Conservation (phyloP, 2,329 filamentous ascomycete species). For the Dactylonectria macrodidyma region DNA sequence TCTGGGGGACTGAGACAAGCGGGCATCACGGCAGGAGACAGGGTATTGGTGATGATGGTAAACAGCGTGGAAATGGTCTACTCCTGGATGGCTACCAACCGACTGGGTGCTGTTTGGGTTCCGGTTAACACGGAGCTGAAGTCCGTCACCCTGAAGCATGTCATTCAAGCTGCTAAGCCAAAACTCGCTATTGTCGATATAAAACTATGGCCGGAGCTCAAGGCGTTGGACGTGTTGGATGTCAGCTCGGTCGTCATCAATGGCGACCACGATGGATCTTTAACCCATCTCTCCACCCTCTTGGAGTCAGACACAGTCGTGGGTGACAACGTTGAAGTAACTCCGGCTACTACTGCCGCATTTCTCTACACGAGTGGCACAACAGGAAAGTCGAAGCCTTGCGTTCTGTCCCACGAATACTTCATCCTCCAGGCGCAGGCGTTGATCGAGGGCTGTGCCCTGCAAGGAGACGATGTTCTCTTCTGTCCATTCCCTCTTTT, state of each 20-base stretch:
- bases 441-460: slow-evolving; percentile 13
- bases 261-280: neutral
- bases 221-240: neutral
- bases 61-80: slow-evolving; percentile 20
- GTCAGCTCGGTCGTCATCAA: neutral
- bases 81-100: slow-evolving; percentile 15
- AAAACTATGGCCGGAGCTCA: neutral
- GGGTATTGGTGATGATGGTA: slow-evolving; percentile 19
- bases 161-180: slow-evolving; percentile 18
- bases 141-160: slow-evolving; percentile 18
- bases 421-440: slow-evolving; percentile 18
- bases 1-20: slow-evolving; percentile 3
- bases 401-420: slow-evolving; percentile 23
- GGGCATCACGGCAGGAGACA: slow-evolving; percentile 1
- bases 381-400: slow-evolving; percentile 25
- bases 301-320: neutral
- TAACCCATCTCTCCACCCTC: neutral
- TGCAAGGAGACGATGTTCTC: slow-evolving; percentile 5
- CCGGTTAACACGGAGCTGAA: slow-evolving; percentile 23
- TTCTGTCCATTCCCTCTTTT: slow-evolving; percentile 22
- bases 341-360: slow-evolving; percentile 12
- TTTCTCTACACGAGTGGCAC: slow-evolving; percentile 29
- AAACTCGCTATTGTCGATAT: slow-evolving; percentile 4
- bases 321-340: neutral
- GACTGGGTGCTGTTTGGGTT: slow-evolving; percentile 23